Conservation (phyloP, 2,329 filamentous ascomycete species). For the Aspergillus vadensis region DNA sequence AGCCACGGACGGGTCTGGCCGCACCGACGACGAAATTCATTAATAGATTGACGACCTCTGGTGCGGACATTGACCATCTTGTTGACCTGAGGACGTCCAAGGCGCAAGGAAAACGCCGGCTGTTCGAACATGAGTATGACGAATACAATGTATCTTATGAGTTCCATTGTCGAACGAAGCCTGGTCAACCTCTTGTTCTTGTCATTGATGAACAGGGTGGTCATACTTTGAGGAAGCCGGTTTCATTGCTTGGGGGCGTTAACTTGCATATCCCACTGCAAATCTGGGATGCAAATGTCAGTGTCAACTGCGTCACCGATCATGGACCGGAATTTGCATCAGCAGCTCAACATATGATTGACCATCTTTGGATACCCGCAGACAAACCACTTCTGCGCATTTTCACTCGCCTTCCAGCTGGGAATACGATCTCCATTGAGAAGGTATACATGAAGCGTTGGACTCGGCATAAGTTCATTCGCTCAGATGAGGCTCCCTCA, state of each 20-base stretch:
- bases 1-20: conserved; percentile 28
- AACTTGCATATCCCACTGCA: conserved; percentile 43
- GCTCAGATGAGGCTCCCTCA: conserved; percentile 4
- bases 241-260: conserved; percentile 34
- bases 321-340: conserved; percentile 32
- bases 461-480: conserved; percentile 33
- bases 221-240: conserved; percentile 29
- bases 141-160: conserved; percentile 38
- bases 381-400: conserved; percentile 30
- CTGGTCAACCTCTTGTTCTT: conserved; percentile 35
- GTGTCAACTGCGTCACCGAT: conserved; percentile 32
- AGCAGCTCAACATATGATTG: conserved; percentile 34
- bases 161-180: conserved; percentile 40
- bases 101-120: conserved; percentile 15
- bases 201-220: conserved; percentile 36
- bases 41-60: conserved; percentile 42
- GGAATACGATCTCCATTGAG: conserved; percentile 28
- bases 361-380: conserved; percentile 38
- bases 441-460: conserved; percentile 40
- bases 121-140: conserved; percentile 33
- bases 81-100: conserved; percentile 35
- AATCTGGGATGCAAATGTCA: conserved; percentile 44
- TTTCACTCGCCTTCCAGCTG: conserved; percentile 28
- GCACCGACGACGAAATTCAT: conserved; percentile 38
- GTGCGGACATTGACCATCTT: conserved; percentile 43